Percentiles rank a stretch among this genome's conserved stretches.
phyloP scores from a whole-genome alignment of 805 yeast species.

The Barnettozyma salicaria region DNA sequence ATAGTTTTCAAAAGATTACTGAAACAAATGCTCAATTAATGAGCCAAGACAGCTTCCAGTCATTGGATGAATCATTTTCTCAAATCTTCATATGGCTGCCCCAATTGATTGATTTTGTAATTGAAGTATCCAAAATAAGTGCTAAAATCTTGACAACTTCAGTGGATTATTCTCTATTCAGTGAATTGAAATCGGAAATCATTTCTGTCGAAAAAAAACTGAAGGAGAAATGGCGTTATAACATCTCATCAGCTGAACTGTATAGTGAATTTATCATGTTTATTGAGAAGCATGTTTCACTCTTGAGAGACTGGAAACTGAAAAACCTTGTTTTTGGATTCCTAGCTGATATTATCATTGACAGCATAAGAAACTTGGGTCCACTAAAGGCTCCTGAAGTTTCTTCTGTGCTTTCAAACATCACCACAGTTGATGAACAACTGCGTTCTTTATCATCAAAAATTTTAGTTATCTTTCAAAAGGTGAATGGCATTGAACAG shows the following conservation, averaged over 20 bases:
- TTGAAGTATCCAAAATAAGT: slow-evolving; percentile 18
- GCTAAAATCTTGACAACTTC: slow-evolving; percentile 12
- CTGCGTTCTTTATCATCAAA: slow-evolving; percentile 50
- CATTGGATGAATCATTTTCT: slow-evolving; percentile 11
- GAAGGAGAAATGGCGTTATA: slow-evolving; percentile 15
- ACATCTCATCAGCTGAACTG: slow-evolving; percentile 9
- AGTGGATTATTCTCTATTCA: slow-evolving; percentile 20
- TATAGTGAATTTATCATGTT: slow-evolving; percentile 24
- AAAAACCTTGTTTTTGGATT: slow-evolving; percentile 34
- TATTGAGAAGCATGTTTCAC: slow-evolving; percentile 22
- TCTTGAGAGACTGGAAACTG: slow-evolving; percentile 29
- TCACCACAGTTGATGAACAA: slow-evolving; percentile 39
- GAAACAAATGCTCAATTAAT: slow-evolving; percentile 15
- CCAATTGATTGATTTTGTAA: slow-evolving; percentile 28
- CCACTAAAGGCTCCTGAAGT: too few species aligned
- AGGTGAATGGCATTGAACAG: slow-evolving; percentile 26
- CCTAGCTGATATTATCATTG: slow-evolving; percentile 40
- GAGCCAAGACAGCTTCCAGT: slow-evolving; percentile 14
- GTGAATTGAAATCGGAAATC: slow-evolving; percentile 14
- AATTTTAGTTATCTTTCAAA: slow-evolving; percentile 64
- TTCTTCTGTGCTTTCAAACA: too few species aligned
- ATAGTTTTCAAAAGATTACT: slow-evolving; percentile 22
- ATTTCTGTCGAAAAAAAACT: slow-evolving; percentile 13
- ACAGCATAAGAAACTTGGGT: slow-evolving; percentile 38
- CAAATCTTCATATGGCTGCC: slow-evolving; percentile 30